These are phyloP conservation scores for Voacanga thouarsii DNA, from an alignment of 257 asterid species.

Conservation along the genomic window DNA sequence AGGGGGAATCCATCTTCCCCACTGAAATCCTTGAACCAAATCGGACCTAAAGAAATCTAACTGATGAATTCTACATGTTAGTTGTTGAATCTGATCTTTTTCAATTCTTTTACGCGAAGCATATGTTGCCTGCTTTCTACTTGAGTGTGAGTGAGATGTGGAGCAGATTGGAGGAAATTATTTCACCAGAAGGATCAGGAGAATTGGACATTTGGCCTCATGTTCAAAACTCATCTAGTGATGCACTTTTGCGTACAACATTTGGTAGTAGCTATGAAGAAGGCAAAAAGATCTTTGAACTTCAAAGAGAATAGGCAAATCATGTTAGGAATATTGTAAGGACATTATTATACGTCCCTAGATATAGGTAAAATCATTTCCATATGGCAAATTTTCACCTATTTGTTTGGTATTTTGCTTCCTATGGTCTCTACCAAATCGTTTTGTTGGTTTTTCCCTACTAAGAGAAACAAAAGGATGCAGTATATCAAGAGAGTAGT, in stretches of 20 bases:
- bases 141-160: slow-evolving; percentile 37
- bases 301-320: slow-evolving; percentile 15
- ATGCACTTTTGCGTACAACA: slow-evolving; percentile 47
- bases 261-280: slow-evolving; percentile 54
- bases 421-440: background rate
- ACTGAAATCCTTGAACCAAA: too few relatives aligned
- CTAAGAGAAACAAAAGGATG: too few relatives aligned
- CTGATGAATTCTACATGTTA: too few relatives aligned
- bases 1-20: too few relatives aligned
- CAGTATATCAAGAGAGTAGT: too few relatives aligned
- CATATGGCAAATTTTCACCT: too few relatives aligned
- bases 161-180: slow-evolving; percentile 36
- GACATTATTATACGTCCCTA: too few relatives aligned
- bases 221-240: slow-evolving; percentile 30
- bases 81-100: background rate
- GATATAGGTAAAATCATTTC: too few relatives aligned
- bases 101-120: slow-evolving; percentile 19
- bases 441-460: too few relatives aligned
- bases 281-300: slow-evolving; percentile 47
- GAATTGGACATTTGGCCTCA: slow-evolving; percentile 49
- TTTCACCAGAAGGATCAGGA: slow-evolving; percentile 19
- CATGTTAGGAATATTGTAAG: too few relatives aligned
- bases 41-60: too few relatives aligned
- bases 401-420: background rate
- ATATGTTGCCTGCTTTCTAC: slow-evolving; percentile 45